A percentile compares a stretch with the other conserved stretches of the same genome.
phyloP scores from a whole-genome alignment of 305 asterid genomes.

The Plantago coronopus region DNA sequence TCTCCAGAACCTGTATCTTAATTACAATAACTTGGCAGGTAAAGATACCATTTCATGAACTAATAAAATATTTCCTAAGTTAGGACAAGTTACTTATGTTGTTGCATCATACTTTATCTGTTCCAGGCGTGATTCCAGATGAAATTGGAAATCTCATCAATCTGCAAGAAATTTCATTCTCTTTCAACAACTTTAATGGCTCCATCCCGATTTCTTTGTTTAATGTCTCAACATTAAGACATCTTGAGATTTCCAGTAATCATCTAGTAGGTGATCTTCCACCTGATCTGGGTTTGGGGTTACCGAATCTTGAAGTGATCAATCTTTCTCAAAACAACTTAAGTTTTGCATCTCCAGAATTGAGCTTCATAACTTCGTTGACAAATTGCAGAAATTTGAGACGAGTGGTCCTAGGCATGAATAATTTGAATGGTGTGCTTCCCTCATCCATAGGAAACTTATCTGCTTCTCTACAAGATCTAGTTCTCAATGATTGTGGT shows the following conservation, averaged over 20 bases:
- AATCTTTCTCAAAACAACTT: background rate
- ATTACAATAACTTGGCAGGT: background rate
- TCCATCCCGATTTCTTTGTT: background rate
- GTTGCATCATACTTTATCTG: background rate
- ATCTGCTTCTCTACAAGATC: background rate
- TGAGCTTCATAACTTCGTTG: slow-evolving; percentile 1
- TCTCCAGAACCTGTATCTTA: background rate
- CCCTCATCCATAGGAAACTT: background rate
- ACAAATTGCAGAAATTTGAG: background rate
- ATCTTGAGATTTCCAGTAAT: background rate
- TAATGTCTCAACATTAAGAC: background rate
- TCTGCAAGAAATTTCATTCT: background rate
- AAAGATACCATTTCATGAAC: background rate
- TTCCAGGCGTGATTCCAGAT: background rate
- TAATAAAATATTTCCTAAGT: background rate
- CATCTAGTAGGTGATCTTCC: slow-evolving; percentile 5
- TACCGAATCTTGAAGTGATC: background rate
- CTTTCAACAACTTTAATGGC: background rate
- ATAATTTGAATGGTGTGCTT: background rate
- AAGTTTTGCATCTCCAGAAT: background rate
- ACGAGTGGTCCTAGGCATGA: background rate
- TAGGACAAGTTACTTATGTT: background rate
- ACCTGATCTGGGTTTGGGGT: background rate
- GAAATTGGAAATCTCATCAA: slow-evolving; percentile 3
- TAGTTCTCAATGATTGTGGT: background rate